These are phyloP conservation scores for Suhomyces ambrosiae DNA, from an alignment of 1,139 yeast species.

Conservation along the genomic window DNA sequence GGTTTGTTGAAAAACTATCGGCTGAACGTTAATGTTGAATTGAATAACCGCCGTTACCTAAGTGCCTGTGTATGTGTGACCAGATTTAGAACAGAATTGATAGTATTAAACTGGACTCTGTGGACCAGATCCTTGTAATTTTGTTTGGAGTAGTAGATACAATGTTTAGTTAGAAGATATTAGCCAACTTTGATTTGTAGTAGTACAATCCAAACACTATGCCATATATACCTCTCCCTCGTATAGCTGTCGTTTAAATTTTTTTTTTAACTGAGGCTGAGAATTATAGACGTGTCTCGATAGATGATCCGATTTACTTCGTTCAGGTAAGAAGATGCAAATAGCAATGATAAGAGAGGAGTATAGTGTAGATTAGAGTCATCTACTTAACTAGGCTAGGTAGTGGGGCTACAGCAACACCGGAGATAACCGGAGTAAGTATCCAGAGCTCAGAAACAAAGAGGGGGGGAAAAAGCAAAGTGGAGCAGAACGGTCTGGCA, in stretches of 20 bases:
- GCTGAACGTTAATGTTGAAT: slow-evolving; percentile 10
- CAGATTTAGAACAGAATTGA: background rate
- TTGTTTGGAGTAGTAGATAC: background rate
- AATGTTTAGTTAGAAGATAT: background rate
- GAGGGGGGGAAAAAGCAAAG: no score
- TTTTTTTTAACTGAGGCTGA: slow-evolving; percentile 9
- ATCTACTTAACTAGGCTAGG: no score
- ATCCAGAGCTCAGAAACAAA: no score
- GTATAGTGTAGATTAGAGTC: no score
- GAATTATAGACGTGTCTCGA: slow-evolving; percentile 4
- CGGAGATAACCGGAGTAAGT: no score
- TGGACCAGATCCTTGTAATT: background rate
- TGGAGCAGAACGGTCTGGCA: no score
- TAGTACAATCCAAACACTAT: no score
- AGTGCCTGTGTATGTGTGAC: background rate
- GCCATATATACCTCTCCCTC: slow-evolving; percentile 6
- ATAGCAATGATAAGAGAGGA: no score
- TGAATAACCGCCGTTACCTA: slow-evolving; percentile 1
- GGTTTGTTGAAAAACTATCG: slow-evolving; percentile 12
- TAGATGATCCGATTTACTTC: background rate
- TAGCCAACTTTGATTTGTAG: no score
- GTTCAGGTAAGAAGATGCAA: background rate
- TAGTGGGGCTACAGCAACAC: no score
- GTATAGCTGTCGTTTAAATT: slow-evolving; percentile 10
- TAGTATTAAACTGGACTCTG: background rate